Percentiles rank a stretch among this genome's conserved stretches.
Evolutionary conservation across 768 basidiomycete genomes (phyloP).

Genomic region (button mushroom (Agaricus bisporus)): DNA sequence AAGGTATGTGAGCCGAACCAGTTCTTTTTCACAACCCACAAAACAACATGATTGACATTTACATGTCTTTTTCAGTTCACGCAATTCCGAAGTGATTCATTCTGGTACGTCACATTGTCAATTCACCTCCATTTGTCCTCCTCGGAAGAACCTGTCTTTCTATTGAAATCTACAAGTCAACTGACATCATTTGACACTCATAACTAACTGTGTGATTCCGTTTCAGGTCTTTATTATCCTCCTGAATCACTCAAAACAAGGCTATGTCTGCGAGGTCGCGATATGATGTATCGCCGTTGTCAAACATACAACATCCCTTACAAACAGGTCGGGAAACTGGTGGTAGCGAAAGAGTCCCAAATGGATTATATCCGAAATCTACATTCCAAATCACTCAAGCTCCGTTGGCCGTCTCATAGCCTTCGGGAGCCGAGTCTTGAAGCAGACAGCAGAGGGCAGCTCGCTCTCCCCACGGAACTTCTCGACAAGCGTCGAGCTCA

Average conservation of each 20-base stretch:
- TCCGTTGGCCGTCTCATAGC: constrained; percentile 46
- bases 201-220: background rate
- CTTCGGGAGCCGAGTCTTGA: constrained; percentile 9
- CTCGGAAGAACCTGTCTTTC: background rate
- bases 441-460: constrained; percentile 14
- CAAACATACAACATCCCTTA: constrained; percentile 52
- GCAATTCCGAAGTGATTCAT: constrained; percentile 95
- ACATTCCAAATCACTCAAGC: constrained; percentile 49
- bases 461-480: constrained; percentile 57
- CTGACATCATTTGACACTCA: background rate
- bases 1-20: constrained; percentile 40
- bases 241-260: constrained; percentile 76
- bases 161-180: background rate
- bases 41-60: background rate
- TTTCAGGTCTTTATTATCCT: constrained; percentile 78
- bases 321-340: constrained; percentile 80
- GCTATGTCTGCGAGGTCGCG: constrained; percentile 81
- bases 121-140: constrained; percentile 1
- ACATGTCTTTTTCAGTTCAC: constrained; percentile 46
- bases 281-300: constrained; percentile 79
- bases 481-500: constrained; percentile 63
- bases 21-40: background rate
- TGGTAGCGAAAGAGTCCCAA: constrained; percentile 73
- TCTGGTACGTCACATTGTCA: constrained; percentile 43
- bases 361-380: constrained; percentile 64